phyloP scores from a whole-genome alignment of 148 eudicot genomes.

The Drosera capensis region DNA sequence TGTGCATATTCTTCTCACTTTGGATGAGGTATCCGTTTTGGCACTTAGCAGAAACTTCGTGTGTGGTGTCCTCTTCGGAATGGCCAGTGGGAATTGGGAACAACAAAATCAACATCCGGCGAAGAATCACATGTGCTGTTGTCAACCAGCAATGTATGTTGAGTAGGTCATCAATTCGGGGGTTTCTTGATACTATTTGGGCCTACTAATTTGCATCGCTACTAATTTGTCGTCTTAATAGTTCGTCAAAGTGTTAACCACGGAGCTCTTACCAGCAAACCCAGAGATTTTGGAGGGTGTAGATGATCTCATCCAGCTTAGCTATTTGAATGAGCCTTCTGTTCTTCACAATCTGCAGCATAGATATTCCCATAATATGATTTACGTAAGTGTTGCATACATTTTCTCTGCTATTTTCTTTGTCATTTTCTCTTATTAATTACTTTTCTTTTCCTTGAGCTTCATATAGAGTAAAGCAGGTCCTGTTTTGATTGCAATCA shows the following conservation, averaged over 20 bases:
- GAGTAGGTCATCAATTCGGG: background rate
- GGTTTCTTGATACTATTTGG: background rate
- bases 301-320: conserved; percentile 81
- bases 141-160: conserved; percentile 58
- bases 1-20: background rate
- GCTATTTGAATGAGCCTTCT: conserved; percentile 92
- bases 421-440: background rate
- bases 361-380: conserved; percentile 58
- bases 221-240: conserved; percentile 14
- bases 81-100: conserved; percentile 69
- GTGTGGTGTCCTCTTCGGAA: conserved; percentile 63
- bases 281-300: conserved; percentile 83
- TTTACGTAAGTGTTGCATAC: conserved; percentile 42
- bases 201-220: background rate
- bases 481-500: conserved; percentile 77
- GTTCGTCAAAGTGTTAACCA: conserved; percentile 44
- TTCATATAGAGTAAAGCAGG: conserved; percentile 72
- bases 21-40: conserved; percentile 2
- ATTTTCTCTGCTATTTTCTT: background rate
- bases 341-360: conserved; percentile 70
- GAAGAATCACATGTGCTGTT: conserved; percentile 51
- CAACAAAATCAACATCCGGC: conserved; percentile 48
- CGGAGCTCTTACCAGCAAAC: conserved; percentile 78
- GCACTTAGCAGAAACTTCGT: conserved; percentile 63
- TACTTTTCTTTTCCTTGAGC: conserved; percentile 7